These are phyloP conservation scores for Alternaria metachromatica DNA, from an alignment of 2,329 filamentous ascomycete species.

Conservation along the genomic window DNA sequence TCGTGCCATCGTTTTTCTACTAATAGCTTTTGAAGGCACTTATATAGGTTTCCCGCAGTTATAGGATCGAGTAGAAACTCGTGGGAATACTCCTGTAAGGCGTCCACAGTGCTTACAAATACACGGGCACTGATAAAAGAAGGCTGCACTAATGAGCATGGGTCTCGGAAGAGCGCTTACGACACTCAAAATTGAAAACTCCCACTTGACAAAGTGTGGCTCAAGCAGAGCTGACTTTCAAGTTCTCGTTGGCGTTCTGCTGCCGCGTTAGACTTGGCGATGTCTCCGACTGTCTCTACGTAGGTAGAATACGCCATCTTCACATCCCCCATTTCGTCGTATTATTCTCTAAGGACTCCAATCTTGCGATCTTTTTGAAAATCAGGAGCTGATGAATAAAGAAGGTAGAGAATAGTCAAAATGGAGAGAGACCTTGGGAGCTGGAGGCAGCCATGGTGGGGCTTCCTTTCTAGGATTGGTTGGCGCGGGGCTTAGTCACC, in stretches of 20 bases:
- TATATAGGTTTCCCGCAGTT: background rate
- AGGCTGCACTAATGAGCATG: background rate
- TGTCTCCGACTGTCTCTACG: background rate
- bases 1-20: slow-evolving; percentile 20
- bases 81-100: background rate
- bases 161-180: background rate
- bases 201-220: background rate
- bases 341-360: background rate
- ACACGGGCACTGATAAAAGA: background rate
- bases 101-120: background rate
- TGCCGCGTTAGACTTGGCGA: background rate
- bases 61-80: background rate
- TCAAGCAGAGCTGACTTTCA: background rate
- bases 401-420: background rate
- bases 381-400: background rate
- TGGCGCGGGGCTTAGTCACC: background rate
- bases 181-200: background rate
- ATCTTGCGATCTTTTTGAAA: background rate
- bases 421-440: background rate
- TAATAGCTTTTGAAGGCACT: background rate
- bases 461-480: background rate
- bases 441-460: background rate
- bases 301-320: background rate
- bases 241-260: background rate
- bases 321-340: background rate